These are phyloP conservation scores for Globisporangium solare DNA, from an alignment of 352 stramenopile species.

Conservation along the genomic window DNA sequence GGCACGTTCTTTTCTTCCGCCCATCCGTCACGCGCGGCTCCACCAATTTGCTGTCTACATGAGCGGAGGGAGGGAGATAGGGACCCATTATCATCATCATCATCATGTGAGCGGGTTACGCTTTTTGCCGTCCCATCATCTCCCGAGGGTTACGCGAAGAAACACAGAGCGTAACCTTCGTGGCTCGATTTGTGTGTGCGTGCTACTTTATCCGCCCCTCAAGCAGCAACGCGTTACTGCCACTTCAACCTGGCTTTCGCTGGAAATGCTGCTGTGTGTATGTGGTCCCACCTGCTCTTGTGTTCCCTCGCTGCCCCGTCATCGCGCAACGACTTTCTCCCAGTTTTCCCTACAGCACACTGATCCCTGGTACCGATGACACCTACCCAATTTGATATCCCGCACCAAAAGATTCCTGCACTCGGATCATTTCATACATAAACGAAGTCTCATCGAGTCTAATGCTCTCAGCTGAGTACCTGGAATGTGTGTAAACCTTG, in stretches of 20 bases:
- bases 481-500: too few relatives aligned
- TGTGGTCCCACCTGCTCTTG: not conserved
- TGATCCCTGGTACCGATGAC: too few relatives aligned
- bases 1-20: conserved; percentile 7
- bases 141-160: not conserved
- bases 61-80: too few relatives aligned
- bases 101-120: not conserved
- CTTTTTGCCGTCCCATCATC: not conserved
- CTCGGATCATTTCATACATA: too few relatives aligned
- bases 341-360: too few relatives aligned
- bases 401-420: too few relatives aligned
- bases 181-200: not conserved
- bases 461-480: too few relatives aligned
- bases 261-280: not conserved
- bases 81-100: not conserved
- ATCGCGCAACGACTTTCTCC: not conserved
- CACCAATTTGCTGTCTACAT: too few relatives aligned
- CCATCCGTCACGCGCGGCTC: not conserved
- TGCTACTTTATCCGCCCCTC: not conserved
- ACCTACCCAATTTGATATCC: too few relatives aligned
- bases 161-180: not conserved
- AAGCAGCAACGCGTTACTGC: not conserved
- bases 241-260: conserved; percentile 12
- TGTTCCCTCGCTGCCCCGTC: not conserved
- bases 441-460: too few relatives aligned